Conservation (phyloP, 2,329 filamentous ascomycete genomes). For the Neocucurbitaria cava region DNA sequence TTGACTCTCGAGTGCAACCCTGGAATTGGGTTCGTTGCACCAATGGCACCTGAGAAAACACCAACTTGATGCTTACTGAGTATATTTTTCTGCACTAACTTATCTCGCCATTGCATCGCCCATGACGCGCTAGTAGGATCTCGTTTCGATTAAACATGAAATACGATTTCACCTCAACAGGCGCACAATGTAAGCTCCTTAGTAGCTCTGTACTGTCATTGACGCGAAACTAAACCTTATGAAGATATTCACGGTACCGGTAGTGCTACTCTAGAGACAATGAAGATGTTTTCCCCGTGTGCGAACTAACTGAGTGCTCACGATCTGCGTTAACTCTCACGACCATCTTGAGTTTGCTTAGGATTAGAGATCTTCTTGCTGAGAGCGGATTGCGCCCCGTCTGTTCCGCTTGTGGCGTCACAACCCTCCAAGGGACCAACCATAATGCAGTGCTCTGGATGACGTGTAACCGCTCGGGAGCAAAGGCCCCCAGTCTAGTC, state of each 20-base stretch:
- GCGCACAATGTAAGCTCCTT: too few relatives aligned
- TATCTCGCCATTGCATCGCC: not conserved
- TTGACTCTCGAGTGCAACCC: not conserved
- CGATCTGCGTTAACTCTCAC: too few relatives aligned
- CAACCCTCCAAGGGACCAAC: not conserved
- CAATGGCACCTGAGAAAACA: not conserved
- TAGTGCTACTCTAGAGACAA: too few relatives aligned
- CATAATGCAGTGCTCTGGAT: not conserved
- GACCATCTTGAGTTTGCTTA: too few relatives aligned
- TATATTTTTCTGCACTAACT: too few relatives aligned
- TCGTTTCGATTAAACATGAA: not conserved
- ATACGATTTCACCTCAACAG: too few relatives aligned
- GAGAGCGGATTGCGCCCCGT: conserved; percentile 2
- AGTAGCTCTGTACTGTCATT: too few relatives aligned
- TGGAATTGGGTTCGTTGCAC: not conserved
- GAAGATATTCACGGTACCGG: too few relatives aligned
- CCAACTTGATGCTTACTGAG: not conserved
- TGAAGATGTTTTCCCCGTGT: too few relatives aligned
- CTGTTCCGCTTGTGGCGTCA: conserved; percentile 5
- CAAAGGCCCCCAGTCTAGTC: conserved; percentile 1
- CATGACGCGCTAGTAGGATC: not conserved
- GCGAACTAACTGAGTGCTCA: too few relatives aligned
- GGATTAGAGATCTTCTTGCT: not conserved
- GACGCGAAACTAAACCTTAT: too few relatives aligned
- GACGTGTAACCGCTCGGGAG: conserved; percentile 1